Percentiles rank a stretch among this genome's conserved stretches.
These are phyloP conservation scores for Fraxinus dipetala DNA, from an alignment of 305 asterid genomes.

Conservation along the genomic window DNA sequence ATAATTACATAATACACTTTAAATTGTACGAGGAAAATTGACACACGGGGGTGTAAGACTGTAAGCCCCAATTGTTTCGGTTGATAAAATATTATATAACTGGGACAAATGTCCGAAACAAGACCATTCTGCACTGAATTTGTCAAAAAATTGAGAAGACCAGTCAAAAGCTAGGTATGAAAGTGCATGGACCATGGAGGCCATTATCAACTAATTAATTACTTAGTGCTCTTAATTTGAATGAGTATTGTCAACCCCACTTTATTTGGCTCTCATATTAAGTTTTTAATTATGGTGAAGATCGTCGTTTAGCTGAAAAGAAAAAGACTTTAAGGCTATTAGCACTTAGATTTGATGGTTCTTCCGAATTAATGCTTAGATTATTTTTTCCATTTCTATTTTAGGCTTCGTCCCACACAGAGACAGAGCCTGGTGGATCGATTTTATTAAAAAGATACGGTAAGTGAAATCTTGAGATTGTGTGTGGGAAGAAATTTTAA, in stretches of 20 bases:
- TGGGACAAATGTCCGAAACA: background rate
- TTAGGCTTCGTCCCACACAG: constrained; percentile 13
- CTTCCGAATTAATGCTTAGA: constrained; percentile 7
- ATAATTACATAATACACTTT: background rate
- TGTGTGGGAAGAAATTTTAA: background rate
- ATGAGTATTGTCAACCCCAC: background rate
- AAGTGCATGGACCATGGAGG: background rate
- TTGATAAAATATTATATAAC: background rate
- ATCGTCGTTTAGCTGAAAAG: background rate
- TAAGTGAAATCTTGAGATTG: constrained; percentile 9
- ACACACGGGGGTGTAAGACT: background rate
- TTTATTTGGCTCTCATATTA: constrained; percentile 7
- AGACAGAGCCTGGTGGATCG: constrained; percentile 27
- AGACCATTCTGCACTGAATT: background rate
- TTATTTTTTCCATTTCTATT: constrained; percentile 1
- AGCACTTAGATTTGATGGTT: constrained; percentile 1
- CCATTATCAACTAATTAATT: constrained; percentile 1
- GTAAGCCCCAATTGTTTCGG: background rate
- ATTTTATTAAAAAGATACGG: constrained; percentile 7
- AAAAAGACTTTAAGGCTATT: background rate
- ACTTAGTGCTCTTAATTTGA: background rate
- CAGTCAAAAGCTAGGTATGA: background rate
- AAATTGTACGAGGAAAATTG: background rate
- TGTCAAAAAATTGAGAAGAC: background rate
- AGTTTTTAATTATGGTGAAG: background rate